Percentiles rank a stretch among this genome's conserved stretches.
phyloP scores from a whole-genome alignment of 169 alveolate genomes.

The Plasmodium knowlesi region DNA sequence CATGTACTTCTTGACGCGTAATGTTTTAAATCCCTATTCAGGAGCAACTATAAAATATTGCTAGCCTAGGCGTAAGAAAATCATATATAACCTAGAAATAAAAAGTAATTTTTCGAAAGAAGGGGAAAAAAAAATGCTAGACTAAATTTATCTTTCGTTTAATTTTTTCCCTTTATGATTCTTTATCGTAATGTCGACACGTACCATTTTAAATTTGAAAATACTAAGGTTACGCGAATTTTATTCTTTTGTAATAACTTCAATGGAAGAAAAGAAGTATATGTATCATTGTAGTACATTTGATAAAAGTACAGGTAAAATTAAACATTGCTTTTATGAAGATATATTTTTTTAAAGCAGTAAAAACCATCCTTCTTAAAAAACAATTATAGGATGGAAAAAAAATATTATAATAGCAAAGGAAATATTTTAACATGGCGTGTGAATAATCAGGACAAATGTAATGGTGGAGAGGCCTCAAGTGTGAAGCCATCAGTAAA shows the following conservation, averaged over 20 bases:
- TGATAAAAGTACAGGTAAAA: not conserved
- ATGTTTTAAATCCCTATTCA: not conserved
- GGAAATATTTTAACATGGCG: not conserved
- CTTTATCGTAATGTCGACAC: not conserved
- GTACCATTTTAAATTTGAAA: not conserved
- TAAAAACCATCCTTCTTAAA: not conserved
- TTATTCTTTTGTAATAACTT: not conserved
- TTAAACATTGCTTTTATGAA: not conserved
- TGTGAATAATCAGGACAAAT: not conserved
- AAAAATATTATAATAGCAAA: not conserved
- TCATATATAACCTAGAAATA: too few relatives aligned
- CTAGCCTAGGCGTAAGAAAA: not conserved
- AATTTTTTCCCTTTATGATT: not conserved
- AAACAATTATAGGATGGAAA: constrained; percentile 10
- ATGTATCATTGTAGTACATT: not conserved
- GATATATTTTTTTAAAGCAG: not conserved
- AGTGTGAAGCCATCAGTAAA: constrained; percentile 1
- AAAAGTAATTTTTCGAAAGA: not conserved
- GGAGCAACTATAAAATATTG: not conserved
- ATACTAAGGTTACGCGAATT: not conserved
- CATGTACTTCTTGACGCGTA: not conserved
- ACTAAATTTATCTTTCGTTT: not conserved
- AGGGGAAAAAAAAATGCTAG: not conserved
- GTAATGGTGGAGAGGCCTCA: not conserved
- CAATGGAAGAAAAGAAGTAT: not conserved